phyloP scores from a whole-genome alignment of 257 asterid species.

The Jacaranda mimosifolia region DNA sequence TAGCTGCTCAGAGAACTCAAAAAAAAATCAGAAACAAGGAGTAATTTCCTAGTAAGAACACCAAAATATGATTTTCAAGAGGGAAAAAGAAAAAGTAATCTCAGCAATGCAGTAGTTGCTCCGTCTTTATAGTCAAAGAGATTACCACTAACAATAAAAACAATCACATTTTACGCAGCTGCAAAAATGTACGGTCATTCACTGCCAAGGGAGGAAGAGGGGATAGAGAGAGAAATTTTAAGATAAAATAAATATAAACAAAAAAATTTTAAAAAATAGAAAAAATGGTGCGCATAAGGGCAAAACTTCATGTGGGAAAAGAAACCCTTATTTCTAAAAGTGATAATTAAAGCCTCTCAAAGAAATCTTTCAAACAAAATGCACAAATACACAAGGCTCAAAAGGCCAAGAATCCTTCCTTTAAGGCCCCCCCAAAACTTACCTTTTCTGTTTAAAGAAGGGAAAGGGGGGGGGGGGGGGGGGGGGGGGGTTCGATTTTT shows the following conservation, averaged over 20 bases:
- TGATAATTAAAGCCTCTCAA: conserved; percentile 37
- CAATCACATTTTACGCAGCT: not conserved
- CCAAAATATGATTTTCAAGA: not conserved
- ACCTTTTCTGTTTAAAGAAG: conserved; percentile 20
- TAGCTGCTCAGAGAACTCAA: not conserved
- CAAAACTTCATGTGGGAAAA: conserved; percentile 27
- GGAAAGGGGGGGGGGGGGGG: too few relatives aligned
- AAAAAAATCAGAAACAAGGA: not conserved
- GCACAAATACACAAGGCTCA: conserved; percentile 8
- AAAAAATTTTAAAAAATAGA: not conserved
- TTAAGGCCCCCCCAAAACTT: conserved; percentile 16
- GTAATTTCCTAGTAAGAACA: not conserved
- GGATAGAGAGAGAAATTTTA: not conserved
- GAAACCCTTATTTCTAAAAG: conserved; percentile 25
- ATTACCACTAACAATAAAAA: not conserved
- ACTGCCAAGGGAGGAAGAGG: not conserved
- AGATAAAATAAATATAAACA: not conserved
- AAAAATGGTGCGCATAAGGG: not conserved
- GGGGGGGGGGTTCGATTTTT: too few relatives aligned
- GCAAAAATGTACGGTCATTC: not conserved
- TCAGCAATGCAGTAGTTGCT: not conserved
- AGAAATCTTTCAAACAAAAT: conserved; percentile 35
- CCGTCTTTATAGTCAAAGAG: not conserved
- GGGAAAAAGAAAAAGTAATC: not conserved
- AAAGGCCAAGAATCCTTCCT: conserved; percentile 13